Evolutionary conservation across 768 basidiomycete species (phyloP).

Genomic region (Coprinopsis cinerea): DNA sequence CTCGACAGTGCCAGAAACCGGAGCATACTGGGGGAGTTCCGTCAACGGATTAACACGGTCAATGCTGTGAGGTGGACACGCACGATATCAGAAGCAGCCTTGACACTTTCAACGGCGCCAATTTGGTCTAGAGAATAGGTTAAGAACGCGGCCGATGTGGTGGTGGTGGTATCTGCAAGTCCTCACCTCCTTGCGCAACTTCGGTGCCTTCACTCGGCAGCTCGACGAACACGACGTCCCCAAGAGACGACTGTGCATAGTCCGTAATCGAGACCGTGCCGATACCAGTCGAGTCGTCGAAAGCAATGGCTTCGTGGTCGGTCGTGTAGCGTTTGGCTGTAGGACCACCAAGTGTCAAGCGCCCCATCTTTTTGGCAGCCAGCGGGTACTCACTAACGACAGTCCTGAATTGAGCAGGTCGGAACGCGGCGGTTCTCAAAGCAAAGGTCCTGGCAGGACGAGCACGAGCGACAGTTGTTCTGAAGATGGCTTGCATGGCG

Average conservation of each 20-base stretch:
- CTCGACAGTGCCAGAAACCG: constrained; percentile 78
- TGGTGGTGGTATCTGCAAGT: neutral
- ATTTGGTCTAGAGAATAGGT: constrained; percentile 53
- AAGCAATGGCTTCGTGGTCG: constrained; percentile 84
- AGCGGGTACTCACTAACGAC: constrained; percentile 51
- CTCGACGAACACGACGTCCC: constrained; percentile 97
- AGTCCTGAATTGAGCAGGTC: constrained; percentile 36
- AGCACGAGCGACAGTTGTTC: constrained; percentile 25
- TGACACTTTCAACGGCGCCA: constrained; percentile 94
- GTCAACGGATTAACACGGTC: neutral
- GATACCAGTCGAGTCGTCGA: constrained; percentile 69
- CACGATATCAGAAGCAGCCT: constrained; percentile 93
- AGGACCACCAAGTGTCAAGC: constrained; percentile 3
- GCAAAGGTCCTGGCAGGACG: constrained; percentile 21
- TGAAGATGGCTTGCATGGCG: constrained; percentile 35
- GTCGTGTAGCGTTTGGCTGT: constrained; percentile 74
- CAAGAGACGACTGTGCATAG: constrained; percentile 86
- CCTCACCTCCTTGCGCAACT: constrained; percentile 71
- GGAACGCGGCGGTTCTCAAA: constrained; percentile 14
- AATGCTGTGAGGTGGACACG: constrained; percentile 8
- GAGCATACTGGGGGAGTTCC: constrained; percentile 63
- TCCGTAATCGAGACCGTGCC: constrained; percentile 86
- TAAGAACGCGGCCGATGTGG: neutral
- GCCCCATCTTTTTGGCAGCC: neutral
- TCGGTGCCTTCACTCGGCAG: constrained; percentile 61